These are phyloP conservation scores for Scedosporium aurantiacum DNA, from an alignment of 2,329 filamentous ascomycete genomes.

Conservation along the genomic window DNA sequence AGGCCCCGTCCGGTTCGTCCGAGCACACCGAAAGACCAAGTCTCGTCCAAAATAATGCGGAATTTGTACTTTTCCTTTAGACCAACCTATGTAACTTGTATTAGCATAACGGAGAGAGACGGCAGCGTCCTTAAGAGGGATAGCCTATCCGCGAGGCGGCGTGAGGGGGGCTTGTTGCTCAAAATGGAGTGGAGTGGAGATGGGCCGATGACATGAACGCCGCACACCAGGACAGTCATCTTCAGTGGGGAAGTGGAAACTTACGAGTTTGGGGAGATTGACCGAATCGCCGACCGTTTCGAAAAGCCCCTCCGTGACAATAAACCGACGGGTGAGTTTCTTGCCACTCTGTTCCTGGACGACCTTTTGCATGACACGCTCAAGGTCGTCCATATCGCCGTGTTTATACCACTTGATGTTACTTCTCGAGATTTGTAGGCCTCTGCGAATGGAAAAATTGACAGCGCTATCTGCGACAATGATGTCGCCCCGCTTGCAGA, in stretches of 20 bases:
- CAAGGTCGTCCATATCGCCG: conserved; percentile 89
- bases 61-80: conserved; percentile 97
- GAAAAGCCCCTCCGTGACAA: conserved; percentile 91
- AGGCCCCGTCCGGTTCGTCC: conserved; percentile 84
- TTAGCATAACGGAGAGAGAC: not conserved
- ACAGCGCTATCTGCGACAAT: conserved; percentile 91
- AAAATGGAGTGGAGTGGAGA: no score
- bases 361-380: conserved; percentile 73
- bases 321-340: conserved; percentile 82
- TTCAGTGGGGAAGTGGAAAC: conserved; percentile 15
- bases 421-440: conserved; percentile 84
- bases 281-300: conserved; percentile 80
- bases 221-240: no score
- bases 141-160: no score
- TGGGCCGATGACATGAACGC: no score
- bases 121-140: not conserved
- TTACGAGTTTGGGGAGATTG: conserved; percentile 73
- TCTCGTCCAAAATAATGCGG: conserved; percentile 92
- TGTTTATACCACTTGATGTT: conserved; percentile 91
- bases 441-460: conserved; percentile 90
- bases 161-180: no score
- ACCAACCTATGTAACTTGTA: conserved; percentile 41
- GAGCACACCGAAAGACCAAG: conserved; percentile 91
- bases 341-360: conserved; percentile 78
- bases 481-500: conserved; percentile 93